Evolutionary conservation across 2,329 filamentous ascomycete genomes (phyloP).

Genomic region (Aspergillus pseudoterreus): DNA sequence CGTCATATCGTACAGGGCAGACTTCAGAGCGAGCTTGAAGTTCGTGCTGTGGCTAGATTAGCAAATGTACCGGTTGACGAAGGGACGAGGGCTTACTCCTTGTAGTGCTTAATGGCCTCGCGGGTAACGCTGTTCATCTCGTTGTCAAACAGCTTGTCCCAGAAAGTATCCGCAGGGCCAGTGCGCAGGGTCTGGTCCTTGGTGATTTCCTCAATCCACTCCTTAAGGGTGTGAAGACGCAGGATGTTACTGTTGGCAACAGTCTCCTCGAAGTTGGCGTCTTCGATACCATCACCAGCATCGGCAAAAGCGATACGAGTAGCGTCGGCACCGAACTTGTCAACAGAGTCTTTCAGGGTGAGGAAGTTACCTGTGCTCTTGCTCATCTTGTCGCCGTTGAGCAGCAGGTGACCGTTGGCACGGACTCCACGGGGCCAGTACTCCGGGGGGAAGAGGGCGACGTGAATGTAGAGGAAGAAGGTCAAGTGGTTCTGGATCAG

Average conservation of each 20-base stretch:
- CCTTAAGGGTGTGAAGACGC: slow-evolving; percentile 74
- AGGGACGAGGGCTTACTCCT: slow-evolving; percentile 47
- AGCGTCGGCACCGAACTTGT: slow-evolving; percentile 93
- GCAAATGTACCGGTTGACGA: not conserved
- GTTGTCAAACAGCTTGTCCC: slow-evolving; percentile 87
- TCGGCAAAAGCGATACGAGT: slow-evolving; percentile 88
- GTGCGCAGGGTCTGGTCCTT: slow-evolving; percentile 71
- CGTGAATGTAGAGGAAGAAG: slow-evolving; percentile 91
- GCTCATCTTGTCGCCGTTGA: slow-evolving; percentile 98
- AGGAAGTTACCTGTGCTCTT: slow-evolving; percentile 98
- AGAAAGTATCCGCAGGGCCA: slow-evolving; percentile 72
- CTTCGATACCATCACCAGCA: slow-evolving; percentile 87
- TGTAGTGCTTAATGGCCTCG: slow-evolving; percentile 75
- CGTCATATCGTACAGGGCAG: slow-evolving; percentile 86
- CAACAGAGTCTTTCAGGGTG: slow-evolving; percentile 77
- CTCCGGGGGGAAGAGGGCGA: slow-evolving; percentile 80
- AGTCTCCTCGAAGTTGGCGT: slow-evolving; percentile 95
- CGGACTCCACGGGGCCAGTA: slow-evolving; percentile 87
- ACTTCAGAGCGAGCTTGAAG: slow-evolving; percentile 84
- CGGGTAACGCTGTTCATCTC: slow-evolving; percentile 82
- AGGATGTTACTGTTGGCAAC: slow-evolving; percentile 91
- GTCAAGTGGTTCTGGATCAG: slow-evolving; percentile 91
- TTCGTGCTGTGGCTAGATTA: slow-evolving; percentile 52
- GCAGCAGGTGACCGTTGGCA: slow-evolving; percentile 85
- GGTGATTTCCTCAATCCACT: slow-evolving; percentile 87